Evolutionary conservation across 2,329 filamentous ascomycete species (phyloP).

Genomic region (Diaporthe vaccinii): DNA sequence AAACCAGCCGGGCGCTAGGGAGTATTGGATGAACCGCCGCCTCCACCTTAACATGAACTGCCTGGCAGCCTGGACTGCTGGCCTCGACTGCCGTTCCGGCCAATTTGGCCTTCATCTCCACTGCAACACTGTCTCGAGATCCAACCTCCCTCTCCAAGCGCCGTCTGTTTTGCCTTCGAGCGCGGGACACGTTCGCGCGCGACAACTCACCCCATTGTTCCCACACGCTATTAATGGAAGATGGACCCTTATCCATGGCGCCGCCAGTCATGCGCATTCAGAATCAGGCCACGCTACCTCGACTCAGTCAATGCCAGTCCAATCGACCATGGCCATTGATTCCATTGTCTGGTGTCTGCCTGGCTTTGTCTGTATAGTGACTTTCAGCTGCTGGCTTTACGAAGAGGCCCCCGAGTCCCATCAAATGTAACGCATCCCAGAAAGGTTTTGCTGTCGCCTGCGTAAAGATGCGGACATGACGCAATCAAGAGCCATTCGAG

Average conservation of each 20-base stretch:
- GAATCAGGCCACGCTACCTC: neutral
- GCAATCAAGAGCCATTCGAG: neutral
- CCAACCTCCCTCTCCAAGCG: conserved; percentile 18
- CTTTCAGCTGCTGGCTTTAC: neutral
- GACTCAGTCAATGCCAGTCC: neutral
- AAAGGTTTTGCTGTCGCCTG: neutral
- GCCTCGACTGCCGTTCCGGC: neutral
- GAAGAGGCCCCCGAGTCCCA: neutral
- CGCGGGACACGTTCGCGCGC: neutral
- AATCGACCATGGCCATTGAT: neutral
- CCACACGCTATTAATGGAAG: conserved; percentile 1
- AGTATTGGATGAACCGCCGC: conserved; percentile 30
- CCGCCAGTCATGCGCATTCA: neutral
- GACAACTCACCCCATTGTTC: neutral
- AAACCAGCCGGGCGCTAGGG: neutral
- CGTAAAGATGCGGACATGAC: neutral
- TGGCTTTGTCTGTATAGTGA: neutral
- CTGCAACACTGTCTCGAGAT: neutral
- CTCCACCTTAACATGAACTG: no score
- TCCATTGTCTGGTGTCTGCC: neutral
- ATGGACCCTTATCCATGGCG: neutral
- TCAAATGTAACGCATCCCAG: neutral
- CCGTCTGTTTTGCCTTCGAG: neutral
- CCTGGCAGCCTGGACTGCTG: conserved; percentile 18
- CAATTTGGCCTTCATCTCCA: neutral